These are phyloP conservation scores for Pseudogymnoascus sp. DNA, from an alignment of 2,329 filamentous ascomycete species.

Conservation along the genomic window DNA sequence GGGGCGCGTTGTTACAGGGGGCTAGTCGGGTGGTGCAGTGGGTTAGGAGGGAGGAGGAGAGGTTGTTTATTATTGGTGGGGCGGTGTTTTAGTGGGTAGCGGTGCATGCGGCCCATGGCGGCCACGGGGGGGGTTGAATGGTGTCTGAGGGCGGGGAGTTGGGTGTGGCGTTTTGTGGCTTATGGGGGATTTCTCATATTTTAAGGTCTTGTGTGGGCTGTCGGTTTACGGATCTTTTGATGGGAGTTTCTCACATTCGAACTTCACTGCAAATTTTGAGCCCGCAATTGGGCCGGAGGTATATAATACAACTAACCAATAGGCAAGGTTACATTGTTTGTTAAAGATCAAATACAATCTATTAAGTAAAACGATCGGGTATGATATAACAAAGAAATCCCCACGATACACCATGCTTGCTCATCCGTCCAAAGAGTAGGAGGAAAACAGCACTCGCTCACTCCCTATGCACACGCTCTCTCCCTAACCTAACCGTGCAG, in stretches of 20 bases:
- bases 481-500: background rate
- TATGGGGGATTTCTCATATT: background rate
- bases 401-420: background rate
- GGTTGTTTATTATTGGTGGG: constrained; percentile 95
- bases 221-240: background rate
- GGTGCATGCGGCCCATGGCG: background rate
- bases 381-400: background rate
- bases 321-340: background rate
- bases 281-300: background rate
- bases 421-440: background rate
- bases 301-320: background rate
- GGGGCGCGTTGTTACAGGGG: constrained; percentile 65
- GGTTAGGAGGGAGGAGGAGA: constrained; percentile 84
- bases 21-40: constrained; percentile 87
- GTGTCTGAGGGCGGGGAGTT: background rate
- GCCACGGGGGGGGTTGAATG: background rate
- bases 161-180: background rate
- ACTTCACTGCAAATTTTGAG: background rate
- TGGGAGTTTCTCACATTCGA: background rate
- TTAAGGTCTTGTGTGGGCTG: background rate
- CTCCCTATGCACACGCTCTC: background rate
- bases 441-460: background rate
- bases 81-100: constrained; percentile 54
- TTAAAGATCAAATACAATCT: background rate
- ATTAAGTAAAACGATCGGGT: background rate